Base-by-base conservation (phyloP, 2,329 filamentous ascomycete genomes). In the Fusarium heterosporum region DNA sequence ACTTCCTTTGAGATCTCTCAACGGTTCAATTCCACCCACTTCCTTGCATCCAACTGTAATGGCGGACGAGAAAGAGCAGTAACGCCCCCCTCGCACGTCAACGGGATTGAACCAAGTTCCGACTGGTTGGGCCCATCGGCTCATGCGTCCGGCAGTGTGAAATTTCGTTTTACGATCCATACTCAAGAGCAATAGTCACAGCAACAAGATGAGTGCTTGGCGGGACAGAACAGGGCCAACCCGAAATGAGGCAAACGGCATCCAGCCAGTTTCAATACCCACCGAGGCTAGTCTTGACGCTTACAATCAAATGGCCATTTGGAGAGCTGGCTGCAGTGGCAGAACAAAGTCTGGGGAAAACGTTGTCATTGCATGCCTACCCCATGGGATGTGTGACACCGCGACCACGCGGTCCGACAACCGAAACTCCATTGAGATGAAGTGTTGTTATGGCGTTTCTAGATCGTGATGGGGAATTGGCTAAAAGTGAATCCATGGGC, bases 81-180 rank as follows among this genome's bases (percentile, higher is more conserved):
- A 36, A 36, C 32, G 16, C 10, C 32, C 42, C 53, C 51, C 55
- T 61, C 57, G 39, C 64, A 62, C 50, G 61, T 41, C 48, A 41
- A 53, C 19, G 32, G 55, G 38, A 30, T 28, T 49, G 26, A 36
- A 55, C 48, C 42, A 42, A 32, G 46, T 30, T 25, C 55, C 57
- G 47, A 49, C 56, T 47, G 61, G 49, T 28, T 57, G 55, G 55
- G 45, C 52, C 69, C 49, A 30, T 49, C 59, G 59, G 63, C 41
- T 69, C 50, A 40, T 47, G 47, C 48, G 71, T 32, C 68, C 65
- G 62, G 40, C 42, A 49, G 46, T 48, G 45, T 60, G 59, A 64
- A 61, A 70, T 51, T 56, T 56, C 25, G 48, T 47, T 34, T 42
- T 16, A 36, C 26, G 36, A n/a, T 36, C 32, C 16, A 29, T 49